A percentile compares a stretch with the other conserved stretches of the same genome.
Conservation (phyloP, 768 basidiomycete species). For the Porpolomopsis calyptriformis region DNA sequence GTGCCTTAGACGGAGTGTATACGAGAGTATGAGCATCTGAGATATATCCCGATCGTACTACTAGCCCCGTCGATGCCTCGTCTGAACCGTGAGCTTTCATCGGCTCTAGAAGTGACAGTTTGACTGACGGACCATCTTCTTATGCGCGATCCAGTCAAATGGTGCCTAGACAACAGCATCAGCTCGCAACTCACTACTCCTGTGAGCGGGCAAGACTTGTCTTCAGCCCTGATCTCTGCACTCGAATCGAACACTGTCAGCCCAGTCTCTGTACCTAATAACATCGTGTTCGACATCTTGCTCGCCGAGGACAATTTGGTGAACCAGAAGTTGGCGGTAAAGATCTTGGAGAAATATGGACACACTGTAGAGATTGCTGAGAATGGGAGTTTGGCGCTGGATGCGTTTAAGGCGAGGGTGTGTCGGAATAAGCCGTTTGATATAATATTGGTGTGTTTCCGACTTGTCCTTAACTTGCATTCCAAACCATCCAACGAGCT, state of each 20-base stretch:
- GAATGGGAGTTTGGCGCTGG: slow-evolving; percentile 89
- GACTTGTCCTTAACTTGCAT: neutral
- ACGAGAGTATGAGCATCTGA: slow-evolving; percentile 85
- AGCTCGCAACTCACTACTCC: slow-evolving; percentile 92
- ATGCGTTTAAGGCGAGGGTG: slow-evolving; percentile 76
- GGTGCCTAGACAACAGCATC: slow-evolving; percentile 94
- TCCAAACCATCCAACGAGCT: too few relatives aligned
- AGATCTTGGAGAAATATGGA: slow-evolving; percentile 92
- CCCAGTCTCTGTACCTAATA: slow-evolving; percentile 75
- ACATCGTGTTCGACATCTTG: slow-evolving; percentile 83
- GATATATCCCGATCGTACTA: slow-evolving; percentile 94
- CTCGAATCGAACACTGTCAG: slow-evolving; percentile 91
- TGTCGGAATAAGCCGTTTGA: slow-evolving; percentile 70
- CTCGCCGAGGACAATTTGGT: slow-evolving; percentile 96
- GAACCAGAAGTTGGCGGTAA: slow-evolving; percentile 92
- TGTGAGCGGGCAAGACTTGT: slow-evolving; percentile 76
- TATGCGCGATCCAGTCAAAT: slow-evolving; percentile 61
- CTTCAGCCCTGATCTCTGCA: slow-evolving; percentile 85
- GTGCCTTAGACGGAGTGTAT: slow-evolving; percentile 67
- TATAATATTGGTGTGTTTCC: slow-evolving; percentile 69
- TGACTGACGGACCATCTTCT: slow-evolving; percentile 10
- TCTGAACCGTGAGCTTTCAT: slow-evolving; percentile 50
- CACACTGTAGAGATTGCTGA: slow-evolving; percentile 95
- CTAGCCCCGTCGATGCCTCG: slow-evolving; percentile 70
- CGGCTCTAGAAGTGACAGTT: slow-evolving; percentile 1